phyloP scores from a whole-genome alignment of 2,329 filamentous ascomycete genomes.

The Leptodontidium sp. region DNA sequence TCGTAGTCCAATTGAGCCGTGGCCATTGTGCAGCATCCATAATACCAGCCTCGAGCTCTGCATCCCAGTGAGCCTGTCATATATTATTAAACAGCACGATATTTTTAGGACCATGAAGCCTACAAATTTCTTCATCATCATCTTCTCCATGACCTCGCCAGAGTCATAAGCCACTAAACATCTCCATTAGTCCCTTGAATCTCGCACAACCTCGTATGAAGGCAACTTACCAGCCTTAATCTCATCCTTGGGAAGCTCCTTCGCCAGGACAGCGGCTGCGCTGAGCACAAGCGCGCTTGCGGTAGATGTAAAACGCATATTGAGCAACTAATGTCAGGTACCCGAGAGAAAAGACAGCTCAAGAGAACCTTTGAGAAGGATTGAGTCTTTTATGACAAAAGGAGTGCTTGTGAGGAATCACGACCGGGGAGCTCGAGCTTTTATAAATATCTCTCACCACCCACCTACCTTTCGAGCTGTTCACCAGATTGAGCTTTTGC shows the following conservation, averaged over 20 bases:
- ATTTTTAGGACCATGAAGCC: not conserved
- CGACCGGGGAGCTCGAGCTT: constrained; percentile 4
- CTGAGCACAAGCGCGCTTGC: constrained; percentile 18
- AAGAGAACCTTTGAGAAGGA: constrained; percentile 13
- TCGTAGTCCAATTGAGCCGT: constrained; percentile 15
- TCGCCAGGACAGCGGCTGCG: constrained; percentile 16
- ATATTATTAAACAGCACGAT: not conserved
- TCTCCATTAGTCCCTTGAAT: not conserved
- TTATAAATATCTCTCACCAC: constrained; percentile 14
- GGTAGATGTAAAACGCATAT: constrained; percentile 19
- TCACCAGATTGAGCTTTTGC: constrained; percentile 1
- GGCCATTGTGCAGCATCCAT: constrained; percentile 25
- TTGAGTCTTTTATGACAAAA: constrained; percentile 21
- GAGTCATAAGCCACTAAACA: constrained; percentile 16
- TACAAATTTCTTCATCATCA: constrained; percentile 18
- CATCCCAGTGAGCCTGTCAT: constrained; percentile 18
- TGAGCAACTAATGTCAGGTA: constrained; percentile 14
- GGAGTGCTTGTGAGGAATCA: constrained; percentile 7
- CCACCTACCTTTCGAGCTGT: not conserved
- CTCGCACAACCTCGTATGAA: not conserved
- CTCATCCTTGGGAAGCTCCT: constrained; percentile 20
- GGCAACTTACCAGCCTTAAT: constrained; percentile 9
- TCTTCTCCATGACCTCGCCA: constrained; percentile 19
- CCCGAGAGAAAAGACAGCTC: constrained; percentile 13
- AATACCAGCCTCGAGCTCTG: constrained; percentile 17